Evolutionary conservation across 805 yeast genomes (phyloP), one percentile per base, ranked within the genome.

Genomic region (Nakazawaea sp.): DNA sequence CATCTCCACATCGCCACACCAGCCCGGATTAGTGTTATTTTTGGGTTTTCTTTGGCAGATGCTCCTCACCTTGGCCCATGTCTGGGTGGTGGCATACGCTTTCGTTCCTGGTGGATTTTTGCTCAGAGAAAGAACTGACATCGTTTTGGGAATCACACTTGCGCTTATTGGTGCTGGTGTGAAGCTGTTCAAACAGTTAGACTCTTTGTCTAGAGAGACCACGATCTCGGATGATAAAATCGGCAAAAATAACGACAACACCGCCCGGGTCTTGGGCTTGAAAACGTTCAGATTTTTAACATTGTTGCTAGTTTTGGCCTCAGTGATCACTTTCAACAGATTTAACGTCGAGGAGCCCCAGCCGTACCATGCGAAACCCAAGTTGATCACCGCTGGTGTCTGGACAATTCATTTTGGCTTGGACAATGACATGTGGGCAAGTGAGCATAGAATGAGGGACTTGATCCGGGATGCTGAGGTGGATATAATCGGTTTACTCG

Each of bases 381-480:
- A 78, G 47, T 56, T 85, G 4, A 73, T 92, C 49, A 88, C 96
- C 1, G 89, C 97, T 2, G 98, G 97, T 56, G 89, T 92, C 43
- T 92, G 98, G 98, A 90, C 97, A 17, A 81, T 92, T 45, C 98
- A 92, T 62, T 92, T 92, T 55, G 98, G 97, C 18, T 70, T 92
- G 35, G 98, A 92, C 57, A 92, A 92, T 58, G 96, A 88, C 55
- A 82, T 92, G 92, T 92, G 98, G 98, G 90, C 95, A 0, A 76
- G 88, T 45, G 97, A 92, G 60, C 78, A 75, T 30, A 74, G 97
- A 46, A 90, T 92, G 96, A 66, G 81, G 41, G 81, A 82, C 46
- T 71, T 90, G 35, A 76, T 92, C 42, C 66, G 63, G 42, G 97
- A 90, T 49, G 79, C 94, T 37, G 94, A 92, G 61, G 61, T 92